Evolutionary conservation across 306 rosid species (phyloP).

Genomic region (Cyclanthera cordifolia): DNA sequence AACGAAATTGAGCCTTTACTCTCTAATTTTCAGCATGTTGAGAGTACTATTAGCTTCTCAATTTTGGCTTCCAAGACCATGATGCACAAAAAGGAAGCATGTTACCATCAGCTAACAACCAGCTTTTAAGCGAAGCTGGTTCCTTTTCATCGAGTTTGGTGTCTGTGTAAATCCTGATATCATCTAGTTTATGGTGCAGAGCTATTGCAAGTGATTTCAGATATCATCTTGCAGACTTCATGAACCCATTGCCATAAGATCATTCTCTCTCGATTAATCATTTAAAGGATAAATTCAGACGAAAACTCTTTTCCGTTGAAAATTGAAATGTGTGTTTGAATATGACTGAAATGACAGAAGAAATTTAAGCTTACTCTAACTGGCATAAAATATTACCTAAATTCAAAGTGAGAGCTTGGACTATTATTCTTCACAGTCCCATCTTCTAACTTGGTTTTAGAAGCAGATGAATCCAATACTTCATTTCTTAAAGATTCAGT

Average conservation of each 20-base stretch:
- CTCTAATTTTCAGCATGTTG: too few relatives aligned
- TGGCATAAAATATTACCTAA: conserved; percentile 39
- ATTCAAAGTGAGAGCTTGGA: conserved; percentile 35
- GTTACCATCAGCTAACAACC: too few relatives aligned
- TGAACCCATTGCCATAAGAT: background rate
- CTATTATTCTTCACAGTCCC: conserved; percentile 22
- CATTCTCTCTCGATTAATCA: background rate
- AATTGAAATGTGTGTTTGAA: background rate
- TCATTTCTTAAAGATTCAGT: conserved; percentile 22
- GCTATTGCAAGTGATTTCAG: background rate
- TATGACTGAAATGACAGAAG: background rate
- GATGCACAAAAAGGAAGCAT: too few relatives aligned
- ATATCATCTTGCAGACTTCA: background rate
- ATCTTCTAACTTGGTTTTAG: conserved; percentile 31
- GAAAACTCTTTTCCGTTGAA: background rate
- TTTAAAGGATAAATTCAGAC: conserved; percentile 1
- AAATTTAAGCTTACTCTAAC: background rate
- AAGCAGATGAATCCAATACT: conserved; percentile 27
- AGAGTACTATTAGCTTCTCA: too few relatives aligned
- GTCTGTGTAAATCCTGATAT: too few relatives aligned
- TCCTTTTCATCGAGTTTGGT: too few relatives aligned
- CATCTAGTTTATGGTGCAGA: background rate
- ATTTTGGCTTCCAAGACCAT: too few relatives aligned
- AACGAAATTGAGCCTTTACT: too few relatives aligned
- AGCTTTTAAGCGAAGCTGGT: too few relatives aligned